Conservation (phyloP, 306 rosid genomes). For the Senna siamea region DNA sequence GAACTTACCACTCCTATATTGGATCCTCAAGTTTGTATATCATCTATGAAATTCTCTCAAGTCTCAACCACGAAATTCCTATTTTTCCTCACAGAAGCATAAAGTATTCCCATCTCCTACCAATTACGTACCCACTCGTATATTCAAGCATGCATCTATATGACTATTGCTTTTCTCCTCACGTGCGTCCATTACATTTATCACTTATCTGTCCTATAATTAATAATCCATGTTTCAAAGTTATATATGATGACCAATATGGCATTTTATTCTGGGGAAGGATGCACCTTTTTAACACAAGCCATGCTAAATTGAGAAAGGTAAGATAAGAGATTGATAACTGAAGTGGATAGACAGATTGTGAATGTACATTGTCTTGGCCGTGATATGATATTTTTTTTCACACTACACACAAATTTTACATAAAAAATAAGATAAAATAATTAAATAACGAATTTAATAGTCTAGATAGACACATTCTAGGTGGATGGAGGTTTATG, state of each 20-base stretch:
- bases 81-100: background rate
- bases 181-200: background rate
- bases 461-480: background rate
- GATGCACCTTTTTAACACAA: background rate
- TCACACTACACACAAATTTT: too few relatives aligned
- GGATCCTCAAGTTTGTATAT: constrained; percentile 10
- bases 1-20: background rate
- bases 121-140: background rate
- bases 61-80: background rate
- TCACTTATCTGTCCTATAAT: constrained; percentile 2
- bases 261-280: background rate
- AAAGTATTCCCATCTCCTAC: background rate
- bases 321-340: background rate
- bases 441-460: too few relatives aligned
- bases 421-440: too few relatives aligned
- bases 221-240: constrained; percentile 6
- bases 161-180: background rate
- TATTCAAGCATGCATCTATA: background rate
- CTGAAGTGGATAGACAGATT: background rate
- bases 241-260: constrained; percentile 21
- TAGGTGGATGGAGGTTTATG: constrained; percentile 7
- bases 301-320: background rate
- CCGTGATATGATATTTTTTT: background rate
- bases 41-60: background rate
- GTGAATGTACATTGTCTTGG: background rate